A percentile compares a stretch with the other conserved stretches of the same genome.
phyloP scores from a whole-genome alignment of 257 asterid species.

The Petrea volubilis region DNA sequence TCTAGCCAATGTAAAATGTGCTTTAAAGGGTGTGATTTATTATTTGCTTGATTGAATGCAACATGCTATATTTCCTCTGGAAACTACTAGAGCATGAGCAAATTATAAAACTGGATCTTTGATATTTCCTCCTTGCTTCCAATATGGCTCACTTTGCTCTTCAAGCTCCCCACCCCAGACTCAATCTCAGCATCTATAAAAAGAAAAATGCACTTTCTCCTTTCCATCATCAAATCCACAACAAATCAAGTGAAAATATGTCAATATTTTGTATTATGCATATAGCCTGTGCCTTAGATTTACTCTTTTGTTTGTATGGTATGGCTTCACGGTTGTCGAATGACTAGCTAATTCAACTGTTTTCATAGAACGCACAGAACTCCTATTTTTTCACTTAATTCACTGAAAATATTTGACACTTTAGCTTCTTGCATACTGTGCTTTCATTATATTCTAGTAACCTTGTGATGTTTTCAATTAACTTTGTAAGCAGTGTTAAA shows the following conservation, averaged over 20 bases:
- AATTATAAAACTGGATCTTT: background rate
- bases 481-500: conserved; percentile 2
- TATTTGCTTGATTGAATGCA: background rate
- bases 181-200: too few species aligned
- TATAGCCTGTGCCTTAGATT: background rate
- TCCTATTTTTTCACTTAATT: background rate
- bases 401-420: too few species aligned
- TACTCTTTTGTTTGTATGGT: background rate
- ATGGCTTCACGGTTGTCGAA: background rate
- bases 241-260: too few species aligned
- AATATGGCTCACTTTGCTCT: too few species aligned
- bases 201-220: too few species aligned
- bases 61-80: background rate
- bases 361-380: background rate
- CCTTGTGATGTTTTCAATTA: background rate
- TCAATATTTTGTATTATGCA: background rate
- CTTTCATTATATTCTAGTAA: conserved; percentile 11
- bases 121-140: background rate
- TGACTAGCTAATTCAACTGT: background rate
- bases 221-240: too few species aligned
- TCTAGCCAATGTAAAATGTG: background rate
- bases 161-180: too few species aligned
- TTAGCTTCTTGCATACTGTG: background rate
- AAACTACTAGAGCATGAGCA: background rate
- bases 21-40: background rate